Evolutionary conservation across 805 yeast genomes (phyloP), one percentile per base, ranked within the genome.

Genomic region (Komagataella ulmi): DNA sequence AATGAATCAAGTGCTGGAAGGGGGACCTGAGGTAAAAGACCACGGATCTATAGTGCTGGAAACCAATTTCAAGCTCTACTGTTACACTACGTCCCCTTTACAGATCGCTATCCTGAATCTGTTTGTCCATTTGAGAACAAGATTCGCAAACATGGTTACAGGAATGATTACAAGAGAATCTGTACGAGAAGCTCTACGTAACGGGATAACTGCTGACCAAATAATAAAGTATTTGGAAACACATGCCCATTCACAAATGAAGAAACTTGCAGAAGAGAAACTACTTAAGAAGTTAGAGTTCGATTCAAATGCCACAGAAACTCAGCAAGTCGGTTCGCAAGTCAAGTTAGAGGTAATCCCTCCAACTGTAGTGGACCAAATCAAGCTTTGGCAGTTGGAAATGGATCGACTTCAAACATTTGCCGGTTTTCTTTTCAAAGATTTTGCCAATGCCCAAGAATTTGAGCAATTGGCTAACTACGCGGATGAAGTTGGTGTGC

Each of bases 361-460:
- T 3, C 96, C 98, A 0, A 93, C 96, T 0, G 96, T 93, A n/a
- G 86, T 88, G 1, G 99, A 93, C 66, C 99, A 93, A 65, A 87
- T 93, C 58, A 83, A 82, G 62, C 73, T 93, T 51, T 93, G 99
- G 99, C 98, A 93, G 69, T 72, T 93, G 54, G 99, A 93, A 64
- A 68, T 90, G 69, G 98, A 93, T 65, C 78, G 99, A 67, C 87
- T 93, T 56, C 82, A 85, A 58, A 79, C 93, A 1, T 85, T 80
- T 50, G 88, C 83, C 24, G 99, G 99, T 0, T 89, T 83, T 54
- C 66, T 93, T 48, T 93, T 87, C 68, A 83, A 88, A 53, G 97
- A 91, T 59, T 93, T 93, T 64, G 73, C 83, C 21, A 83, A 74
- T 54, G 84, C 77, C 51, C 77, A 79, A 54, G 98, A 93, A 64